phyloP scores from a whole-genome alignment of 2,329 filamentous ascomycete genomes.

The Stagonosporopsis rhizophila region DNA sequence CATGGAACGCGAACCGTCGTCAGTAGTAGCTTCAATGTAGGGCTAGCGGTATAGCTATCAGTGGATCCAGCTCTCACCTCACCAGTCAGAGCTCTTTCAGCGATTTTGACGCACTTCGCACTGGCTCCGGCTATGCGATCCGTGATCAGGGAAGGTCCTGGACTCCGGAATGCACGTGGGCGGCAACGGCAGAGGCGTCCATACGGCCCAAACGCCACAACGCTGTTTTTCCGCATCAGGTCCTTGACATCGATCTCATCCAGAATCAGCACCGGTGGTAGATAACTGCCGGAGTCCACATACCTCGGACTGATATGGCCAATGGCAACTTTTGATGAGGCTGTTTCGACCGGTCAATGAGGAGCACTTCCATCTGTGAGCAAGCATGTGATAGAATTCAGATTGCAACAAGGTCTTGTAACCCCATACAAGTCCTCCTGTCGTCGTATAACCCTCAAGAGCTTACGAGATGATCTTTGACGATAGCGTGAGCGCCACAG shows the following conservation, averaged over 20 bases:
- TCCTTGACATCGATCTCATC: neutral
- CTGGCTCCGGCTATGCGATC: neutral
- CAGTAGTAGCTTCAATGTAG: neutral
- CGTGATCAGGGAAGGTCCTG: neutral
- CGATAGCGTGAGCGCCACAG: neutral
- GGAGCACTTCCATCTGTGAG: neutral
- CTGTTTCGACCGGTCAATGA: neutral
- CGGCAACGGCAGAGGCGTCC: conserved; percentile 4
- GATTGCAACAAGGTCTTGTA: neutral
- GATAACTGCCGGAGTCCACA: neutral
- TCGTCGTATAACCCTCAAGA: neutral
- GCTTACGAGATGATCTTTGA: neutral
- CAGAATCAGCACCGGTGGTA: neutral
- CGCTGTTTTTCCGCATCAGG: neutral
- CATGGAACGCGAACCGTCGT: neutral
- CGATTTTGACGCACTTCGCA: neutral
- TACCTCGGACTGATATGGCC: neutral
- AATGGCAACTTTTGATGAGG: neutral
- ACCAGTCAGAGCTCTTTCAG: neutral
- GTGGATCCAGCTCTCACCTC: neutral
- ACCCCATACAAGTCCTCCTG: neutral
- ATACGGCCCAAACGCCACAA: conserved; percentile 2
- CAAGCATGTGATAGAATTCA: neutral
- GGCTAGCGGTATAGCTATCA: neutral
- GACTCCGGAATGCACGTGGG: neutral